Evolutionary conservation across 2,329 filamentous ascomycete genomes (phyloP), one percentile per base, ranked within the genome.

Genomic region (Penicillium sp.): DNA sequence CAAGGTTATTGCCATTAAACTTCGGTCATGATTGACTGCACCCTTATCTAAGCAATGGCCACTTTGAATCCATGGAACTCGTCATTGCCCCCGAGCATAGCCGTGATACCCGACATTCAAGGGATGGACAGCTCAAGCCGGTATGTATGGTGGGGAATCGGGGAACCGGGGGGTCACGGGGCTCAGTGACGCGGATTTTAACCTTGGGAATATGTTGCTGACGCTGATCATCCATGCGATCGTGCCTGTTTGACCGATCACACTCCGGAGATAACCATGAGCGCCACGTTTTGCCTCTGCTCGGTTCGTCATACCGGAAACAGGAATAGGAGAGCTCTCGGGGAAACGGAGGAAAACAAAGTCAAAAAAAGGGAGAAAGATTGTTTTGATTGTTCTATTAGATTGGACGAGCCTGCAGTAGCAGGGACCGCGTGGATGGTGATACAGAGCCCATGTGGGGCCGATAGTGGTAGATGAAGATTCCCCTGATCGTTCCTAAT

Each of bases 1-100:
- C 23, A 29, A 42, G 39, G 39, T 23, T 42, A 23, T 42, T 13
- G 9, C 9, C 10, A 23, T 21, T 23, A 42, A 23, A 21, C 19
- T 42, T 42, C 19, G 33, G n/a, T 42, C 10, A 19, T 42, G 25
- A 42, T 50, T 47, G 50, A 53, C 43, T 35, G 16, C 50, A 53
- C 31, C 33, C 52, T 60, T 55, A 56, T 56, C 53, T 55, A 58
- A 58, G 42, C 54, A 33, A 48, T 56, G 53, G 58, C 54, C 52
- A 54, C 52, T 43, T 2, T 14, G 3, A 33, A 44, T 21, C 60
- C 60, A 33, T 62, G 60, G 58, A 50, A 33, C 52, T 37, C 7
- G 23, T 49, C 27, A 19, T 29, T 26, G 29, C 23, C 29, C 39
- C 55, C 53, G 48, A 56, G 42, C 42, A 37, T 54, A 57, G 50